These are phyloP conservation scores for Hymenoscyphus occultus DNA, from an alignment of 2,329 filamentous ascomycete genomes.

Conservation along the genomic window DNA sequence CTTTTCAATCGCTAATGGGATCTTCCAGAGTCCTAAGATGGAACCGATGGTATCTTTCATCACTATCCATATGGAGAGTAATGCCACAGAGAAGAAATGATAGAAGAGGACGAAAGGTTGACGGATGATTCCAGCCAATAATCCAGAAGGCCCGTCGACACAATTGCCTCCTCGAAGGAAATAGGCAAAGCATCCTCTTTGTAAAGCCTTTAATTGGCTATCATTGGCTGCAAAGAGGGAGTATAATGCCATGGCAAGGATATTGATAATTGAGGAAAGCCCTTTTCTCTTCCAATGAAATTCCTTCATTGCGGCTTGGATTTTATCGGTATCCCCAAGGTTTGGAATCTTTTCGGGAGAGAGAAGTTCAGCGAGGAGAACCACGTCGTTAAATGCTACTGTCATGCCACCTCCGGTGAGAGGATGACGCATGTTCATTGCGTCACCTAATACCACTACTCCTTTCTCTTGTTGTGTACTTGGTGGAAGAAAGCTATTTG, in stretches of 20 bases:
- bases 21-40: constrained; percentile 49
- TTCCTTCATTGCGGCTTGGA: constrained; percentile 60
- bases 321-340: constrained; percentile 63
- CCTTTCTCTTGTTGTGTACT: constrained; percentile 67
- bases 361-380: constrained; percentile 72
- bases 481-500: constrained; percentile 89
- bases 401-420: constrained; percentile 98
- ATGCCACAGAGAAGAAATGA: constrained; percentile 93
- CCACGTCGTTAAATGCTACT: constrained; percentile 89
- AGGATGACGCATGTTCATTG: constrained; percentile 99
- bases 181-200: constrained; percentile 89
- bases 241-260: constrained; percentile 94
- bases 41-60: constrained; percentile 46
- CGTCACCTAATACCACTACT: constrained; percentile 83
- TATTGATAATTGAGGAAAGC: constrained; percentile 87
- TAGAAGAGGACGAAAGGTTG: constrained; percentile 76
- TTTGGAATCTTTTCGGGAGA: constrained; percentile 64
- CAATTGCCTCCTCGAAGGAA: constrained; percentile 73
- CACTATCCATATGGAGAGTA: constrained; percentile 74
- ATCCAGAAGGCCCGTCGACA: constrained; percentile 73
- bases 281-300: constrained; percentile 90
- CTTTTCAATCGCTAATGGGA: constrained; percentile 64
- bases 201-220: constrained; percentile 71
- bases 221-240: constrained; percentile 84
- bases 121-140: constrained; percentile 78